These are phyloP conservation scores for Alternaria arbusti DNA, from an alignment of 2,329 filamentous ascomycete species.

Conservation along the genomic window DNA sequence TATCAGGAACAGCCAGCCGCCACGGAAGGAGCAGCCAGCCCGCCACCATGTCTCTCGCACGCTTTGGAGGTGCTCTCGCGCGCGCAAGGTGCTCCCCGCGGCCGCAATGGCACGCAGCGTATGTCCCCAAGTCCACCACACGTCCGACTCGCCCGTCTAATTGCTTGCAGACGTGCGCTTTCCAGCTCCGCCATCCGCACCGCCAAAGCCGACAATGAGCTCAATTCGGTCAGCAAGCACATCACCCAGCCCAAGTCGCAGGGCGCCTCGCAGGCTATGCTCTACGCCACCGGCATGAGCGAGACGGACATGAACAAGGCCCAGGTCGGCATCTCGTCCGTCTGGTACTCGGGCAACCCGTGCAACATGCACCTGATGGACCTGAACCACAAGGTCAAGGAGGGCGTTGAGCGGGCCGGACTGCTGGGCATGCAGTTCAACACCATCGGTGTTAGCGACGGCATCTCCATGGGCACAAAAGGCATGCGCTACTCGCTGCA, in stretches of 20 bases:
- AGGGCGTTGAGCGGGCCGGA: conserved; percentile 75
- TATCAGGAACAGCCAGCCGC: conserved; percentile 14
- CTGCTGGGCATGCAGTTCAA: conserved; percentile 97
- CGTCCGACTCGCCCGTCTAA: conserved; percentile 19
- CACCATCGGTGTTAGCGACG: conserved; percentile 96
- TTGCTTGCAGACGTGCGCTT: conserved; percentile 40
- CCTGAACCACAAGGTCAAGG: conserved; percentile 78
- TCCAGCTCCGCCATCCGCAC: conserved; percentile 41
- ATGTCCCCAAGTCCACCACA: conserved; percentile 8
- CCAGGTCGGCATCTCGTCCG: conserved; percentile 95
- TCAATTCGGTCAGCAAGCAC: conserved; percentile 79
- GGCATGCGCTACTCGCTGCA: conserved; percentile 97
- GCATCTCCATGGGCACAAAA: conserved; percentile 96
- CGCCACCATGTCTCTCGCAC: conserved; percentile 44
- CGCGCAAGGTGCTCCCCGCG: conserved; percentile 40
- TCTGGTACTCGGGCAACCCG: conserved; percentile 97
- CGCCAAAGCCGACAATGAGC: conserved; percentile 43
- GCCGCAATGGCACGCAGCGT: conserved; percentile 44
- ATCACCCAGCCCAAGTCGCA: conserved; percentile 99
- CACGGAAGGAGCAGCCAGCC: conserved; percentile 24
- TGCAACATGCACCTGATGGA: conserved; percentile 99
- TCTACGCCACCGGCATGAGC: conserved; percentile 89
- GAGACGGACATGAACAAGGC: conserved; percentile 93
- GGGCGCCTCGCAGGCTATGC: conserved; percentile 97
- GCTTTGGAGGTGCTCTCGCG: conserved; percentile 41